These are phyloP conservation scores for Stephanodiscus minutulus DNA, from an alignment of 108 stramenopile species.

Conservation along the genomic window DNA sequence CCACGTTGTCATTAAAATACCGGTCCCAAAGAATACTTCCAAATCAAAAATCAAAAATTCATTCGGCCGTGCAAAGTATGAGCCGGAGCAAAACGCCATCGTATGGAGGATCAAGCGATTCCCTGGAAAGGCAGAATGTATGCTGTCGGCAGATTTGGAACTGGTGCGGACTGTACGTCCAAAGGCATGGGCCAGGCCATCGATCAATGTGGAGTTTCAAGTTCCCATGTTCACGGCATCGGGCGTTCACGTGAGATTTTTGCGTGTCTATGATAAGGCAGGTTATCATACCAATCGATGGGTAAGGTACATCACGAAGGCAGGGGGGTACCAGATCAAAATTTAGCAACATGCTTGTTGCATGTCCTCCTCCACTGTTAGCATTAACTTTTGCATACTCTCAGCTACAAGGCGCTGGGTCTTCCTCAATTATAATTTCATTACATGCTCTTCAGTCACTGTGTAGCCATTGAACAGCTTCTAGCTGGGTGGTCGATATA, in stretches of 20 bases:
- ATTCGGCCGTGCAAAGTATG: conserved; percentile 96
- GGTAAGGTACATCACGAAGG: conserved; percentile 98
- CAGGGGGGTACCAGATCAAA: conserved; percentile 94
- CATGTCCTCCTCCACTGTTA: too few species aligned
- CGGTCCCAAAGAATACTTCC: conserved; percentile 97
- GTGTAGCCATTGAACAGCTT: too few species aligned
- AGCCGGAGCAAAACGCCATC: conserved; percentile 97
- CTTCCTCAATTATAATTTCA: too few species aligned
- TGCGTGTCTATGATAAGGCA: conserved; percentile 97
- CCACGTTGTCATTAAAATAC: conserved; percentile 96
- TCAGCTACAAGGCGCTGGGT: too few species aligned
- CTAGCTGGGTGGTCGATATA: too few species aligned
- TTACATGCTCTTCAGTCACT: too few species aligned
- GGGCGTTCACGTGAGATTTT: conserved; percentile 97
- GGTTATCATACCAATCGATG: conserved; percentile 96
- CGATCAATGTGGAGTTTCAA: conserved; percentile 96
- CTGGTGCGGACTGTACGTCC: conserved; percentile 92
- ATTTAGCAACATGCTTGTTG: conserved; percentile 65
- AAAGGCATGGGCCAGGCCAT: conserved; percentile 96
- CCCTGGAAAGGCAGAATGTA: conserved; percentile 92
- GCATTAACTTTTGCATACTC: too few species aligned
- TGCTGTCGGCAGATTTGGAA: conserved; percentile 93
- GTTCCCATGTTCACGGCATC: conserved; percentile 98
- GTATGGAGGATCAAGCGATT: conserved; percentile 98
- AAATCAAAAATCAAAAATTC: conserved; percentile 91